Conservation (phyloP, 2,329 filamentous ascomycete species). For the Arthrobotrys musiformis region DNA sequence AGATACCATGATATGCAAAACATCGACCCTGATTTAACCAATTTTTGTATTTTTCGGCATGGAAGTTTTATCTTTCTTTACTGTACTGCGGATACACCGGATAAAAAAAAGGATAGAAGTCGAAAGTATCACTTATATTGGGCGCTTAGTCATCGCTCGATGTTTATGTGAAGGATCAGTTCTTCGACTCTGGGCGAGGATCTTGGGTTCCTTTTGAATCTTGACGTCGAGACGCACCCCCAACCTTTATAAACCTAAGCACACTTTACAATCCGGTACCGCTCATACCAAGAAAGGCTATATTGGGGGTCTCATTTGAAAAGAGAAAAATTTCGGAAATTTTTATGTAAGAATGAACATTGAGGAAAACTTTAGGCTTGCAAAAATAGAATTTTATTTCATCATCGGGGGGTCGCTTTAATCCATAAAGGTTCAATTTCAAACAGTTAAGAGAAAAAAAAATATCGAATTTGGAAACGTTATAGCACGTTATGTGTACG, state of each 20-base stretch:
- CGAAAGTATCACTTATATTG: neutral
- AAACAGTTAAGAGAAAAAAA: neutral
- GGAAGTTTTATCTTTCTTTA: too few relatives aligned
- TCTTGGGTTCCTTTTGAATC: neutral
- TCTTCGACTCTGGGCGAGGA: neutral
- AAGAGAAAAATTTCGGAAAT: neutral
- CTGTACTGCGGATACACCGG: neutral
- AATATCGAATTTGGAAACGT: neutral
- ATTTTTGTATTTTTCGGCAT: too few relatives aligned
- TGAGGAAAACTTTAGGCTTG: neutral
- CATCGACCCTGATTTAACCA: too few relatives aligned
- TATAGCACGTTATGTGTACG: too few relatives aligned
- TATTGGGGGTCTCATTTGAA: neutral
- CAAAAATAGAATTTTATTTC: neutral
- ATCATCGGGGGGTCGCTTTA: neutral
- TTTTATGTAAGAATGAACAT: neutral
- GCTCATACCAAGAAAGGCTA: too few relatives aligned
- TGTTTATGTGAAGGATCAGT: conserved; percentile 15
- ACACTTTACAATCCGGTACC: neutral
- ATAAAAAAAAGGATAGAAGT: neutral
- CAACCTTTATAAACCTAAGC: neutral
- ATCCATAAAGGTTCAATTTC: conserved; percentile 4
- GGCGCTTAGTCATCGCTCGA: neutral
- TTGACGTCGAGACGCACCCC: conserved; percentile 3
- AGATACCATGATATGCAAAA: too few relatives aligned